These are phyloP conservation scores for Xylaria sp. DNA, from an alignment of 2,329 filamentous ascomycete genomes.

Conservation along the genomic window DNA sequence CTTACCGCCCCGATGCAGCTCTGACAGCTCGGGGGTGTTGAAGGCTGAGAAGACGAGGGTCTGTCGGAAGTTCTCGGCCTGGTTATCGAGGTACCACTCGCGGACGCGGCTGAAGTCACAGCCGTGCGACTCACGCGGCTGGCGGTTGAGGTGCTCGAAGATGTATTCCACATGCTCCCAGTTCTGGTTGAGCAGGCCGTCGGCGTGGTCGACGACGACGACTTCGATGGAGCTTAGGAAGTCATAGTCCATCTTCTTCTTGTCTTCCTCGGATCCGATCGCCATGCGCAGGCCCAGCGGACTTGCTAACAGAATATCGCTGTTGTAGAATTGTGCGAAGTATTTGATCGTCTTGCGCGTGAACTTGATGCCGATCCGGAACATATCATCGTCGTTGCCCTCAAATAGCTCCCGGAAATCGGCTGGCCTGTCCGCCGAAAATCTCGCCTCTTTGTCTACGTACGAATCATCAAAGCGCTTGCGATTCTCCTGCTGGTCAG, in stretches of 20 bases:
- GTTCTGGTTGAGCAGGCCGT: constrained; percentile 96
- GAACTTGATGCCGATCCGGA: constrained; percentile 94
- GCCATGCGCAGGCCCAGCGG: constrained; percentile 90
- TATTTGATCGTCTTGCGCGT: constrained; percentile 95
- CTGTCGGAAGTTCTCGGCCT: constrained; percentile 83
- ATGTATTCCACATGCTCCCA: constrained; percentile 97
- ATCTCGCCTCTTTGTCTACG: constrained; percentile 73
- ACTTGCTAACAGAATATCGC: constrained; percentile 92
- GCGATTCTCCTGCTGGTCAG: constrained; percentile 94
- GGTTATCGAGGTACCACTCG: constrained; percentile 91
- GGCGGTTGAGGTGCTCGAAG: constrained; percentile 89
- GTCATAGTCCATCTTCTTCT: constrained; percentile 79
- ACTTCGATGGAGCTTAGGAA: constrained; percentile 95
- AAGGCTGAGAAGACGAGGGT: constrained; percentile 85
- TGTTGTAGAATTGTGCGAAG: constrained; percentile 95
- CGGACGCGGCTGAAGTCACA: constrained; percentile 94
- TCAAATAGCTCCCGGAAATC: constrained; percentile 92
- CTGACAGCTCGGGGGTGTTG: constrained; percentile 87
- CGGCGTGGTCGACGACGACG: constrained; percentile 88
- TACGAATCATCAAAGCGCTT: constrained; percentile 92
- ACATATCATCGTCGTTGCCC: constrained; percentile 98
- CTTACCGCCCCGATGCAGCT: constrained; percentile 80
- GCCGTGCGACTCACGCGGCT: constrained; percentile 88
- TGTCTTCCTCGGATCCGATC: constrained; percentile 80
- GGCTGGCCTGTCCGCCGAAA: constrained; percentile 79